Conservation (phyloP, 2,329 filamentous ascomycete species). For the Thielaviopsis musarum region DNA sequence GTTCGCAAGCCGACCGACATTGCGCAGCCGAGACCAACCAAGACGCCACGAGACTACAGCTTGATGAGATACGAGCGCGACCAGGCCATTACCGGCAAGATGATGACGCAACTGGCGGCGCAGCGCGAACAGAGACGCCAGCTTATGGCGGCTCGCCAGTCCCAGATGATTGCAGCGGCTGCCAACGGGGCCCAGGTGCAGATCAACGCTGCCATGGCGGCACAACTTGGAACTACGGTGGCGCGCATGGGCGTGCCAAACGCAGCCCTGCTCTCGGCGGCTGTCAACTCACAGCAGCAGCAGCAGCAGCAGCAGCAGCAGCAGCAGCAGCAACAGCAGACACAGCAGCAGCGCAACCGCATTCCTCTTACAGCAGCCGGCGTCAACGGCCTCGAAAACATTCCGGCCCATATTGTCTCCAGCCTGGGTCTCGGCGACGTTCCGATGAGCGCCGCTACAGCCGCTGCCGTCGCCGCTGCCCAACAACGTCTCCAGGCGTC, state of each 20-base stretch:
- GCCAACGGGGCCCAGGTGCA: background rate
- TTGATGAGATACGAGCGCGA: conserved; percentile 78
- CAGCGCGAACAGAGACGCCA: conserved; percentile 39
- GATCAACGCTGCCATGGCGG: conserved; percentile 5
- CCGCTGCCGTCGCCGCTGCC: conserved; percentile 25
- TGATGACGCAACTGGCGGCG: conserved; percentile 33
- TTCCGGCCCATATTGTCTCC: conserved; percentile 32
- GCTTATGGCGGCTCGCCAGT: conserved; percentile 1
- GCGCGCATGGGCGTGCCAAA: conserved; percentile 1
- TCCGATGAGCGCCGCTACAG: conserved; percentile 39
- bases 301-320: too few species aligned
- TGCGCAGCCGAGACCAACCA: conserved; percentile 33
- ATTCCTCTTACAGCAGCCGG: conserved; percentile 18
- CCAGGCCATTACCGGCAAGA: conserved; percentile 40
- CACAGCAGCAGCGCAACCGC: conserved; percentile 5
- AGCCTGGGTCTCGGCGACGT: conserved; percentile 46
- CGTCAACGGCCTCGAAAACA: conserved; percentile 31
- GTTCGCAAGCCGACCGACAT: conserved; percentile 66
- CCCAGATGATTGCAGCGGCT: conserved; percentile 3
- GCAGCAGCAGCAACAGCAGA: background rate
- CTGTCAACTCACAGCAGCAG: too few species aligned
- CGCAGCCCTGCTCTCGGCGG: conserved; percentile 5
- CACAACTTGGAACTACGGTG: background rate
- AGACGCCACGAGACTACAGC: conserved; percentile 84
- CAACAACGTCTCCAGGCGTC: conserved; percentile 14